phyloP scores from a whole-genome alignment of 1,139 yeast species.

The Yamadazyma friedrichii region DNA sequence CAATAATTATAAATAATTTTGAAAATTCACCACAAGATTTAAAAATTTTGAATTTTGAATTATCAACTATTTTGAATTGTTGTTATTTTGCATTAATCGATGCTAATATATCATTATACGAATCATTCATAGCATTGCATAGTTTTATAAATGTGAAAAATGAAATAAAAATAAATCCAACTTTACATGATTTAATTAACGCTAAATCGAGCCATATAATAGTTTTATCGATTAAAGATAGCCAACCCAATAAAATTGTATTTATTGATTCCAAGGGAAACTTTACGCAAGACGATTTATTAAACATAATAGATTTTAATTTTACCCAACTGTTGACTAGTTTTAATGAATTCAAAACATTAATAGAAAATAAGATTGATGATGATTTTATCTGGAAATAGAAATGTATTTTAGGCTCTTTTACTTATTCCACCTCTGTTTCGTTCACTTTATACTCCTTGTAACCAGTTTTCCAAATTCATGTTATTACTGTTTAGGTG shows the following conservation, averaged over 20 bases:
- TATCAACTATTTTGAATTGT: conserved; percentile 72
- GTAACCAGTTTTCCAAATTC: no score
- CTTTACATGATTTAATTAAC: conserved; percentile 32
- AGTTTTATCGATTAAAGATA: conserved; percentile 58
- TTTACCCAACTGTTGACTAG: conserved; percentile 43
- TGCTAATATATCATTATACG: conserved; percentile 69
- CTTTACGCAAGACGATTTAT: conserved; percentile 57
- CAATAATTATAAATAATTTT: conserved; percentile 48
- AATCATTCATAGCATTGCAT: conserved; percentile 57
- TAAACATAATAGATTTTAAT: conserved; percentile 47
- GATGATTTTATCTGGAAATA: conserved; percentile 59
- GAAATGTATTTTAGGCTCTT: background rate
- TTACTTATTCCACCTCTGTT: background rate
- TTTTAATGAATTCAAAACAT: conserved; percentile 46
- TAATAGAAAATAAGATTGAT: conserved; percentile 47
- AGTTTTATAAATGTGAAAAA: conserved; percentile 19
- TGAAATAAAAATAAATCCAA: conserved; percentile 44
- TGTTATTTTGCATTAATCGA: conserved; percentile 72
- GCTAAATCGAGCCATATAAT: conserved; percentile 65
- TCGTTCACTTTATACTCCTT: no score
- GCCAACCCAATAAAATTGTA: conserved; percentile 53
- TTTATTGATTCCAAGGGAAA: conserved; percentile 71
- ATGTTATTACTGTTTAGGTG: no score
- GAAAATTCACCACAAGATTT: conserved; percentile 21
- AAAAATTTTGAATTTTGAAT: conserved; percentile 50